A percentile compares a stretch with the other conserved stretches of the same genome.
Evolutionary conservation across 257 asterid species (phyloP).

Genomic region (Capsicum rhomboideum): DNA sequence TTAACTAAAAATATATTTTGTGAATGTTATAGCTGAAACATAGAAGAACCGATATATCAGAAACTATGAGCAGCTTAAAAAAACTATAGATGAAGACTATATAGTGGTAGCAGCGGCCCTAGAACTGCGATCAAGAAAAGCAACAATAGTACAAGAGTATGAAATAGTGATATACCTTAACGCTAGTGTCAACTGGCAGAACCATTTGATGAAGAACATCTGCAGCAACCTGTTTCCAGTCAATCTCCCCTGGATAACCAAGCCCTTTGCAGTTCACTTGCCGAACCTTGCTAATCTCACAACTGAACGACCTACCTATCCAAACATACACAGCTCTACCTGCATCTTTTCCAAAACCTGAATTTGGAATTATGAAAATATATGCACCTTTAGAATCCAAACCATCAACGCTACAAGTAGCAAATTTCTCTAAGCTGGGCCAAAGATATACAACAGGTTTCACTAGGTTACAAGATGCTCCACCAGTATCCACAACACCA

Average conservation of each 20-base stretch:
- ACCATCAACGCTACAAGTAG: constrained; percentile 10
- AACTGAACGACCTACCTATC: constrained; percentile 29
- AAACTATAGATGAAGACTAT: background rate
- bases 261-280: constrained; percentile 7
- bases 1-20: background rate
- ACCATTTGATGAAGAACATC: constrained; percentile 26
- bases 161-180: constrained; percentile 22
- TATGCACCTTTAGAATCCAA: constrained; percentile 32
- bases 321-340: constrained; percentile 22
- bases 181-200: constrained; percentile 24
- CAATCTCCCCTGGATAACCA: constrained; percentile 18
- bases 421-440: constrained; percentile 38
- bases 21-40: background rate
- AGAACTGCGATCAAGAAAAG: background rate
- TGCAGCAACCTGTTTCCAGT: constrained; percentile 27
- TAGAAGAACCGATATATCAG: background rate
- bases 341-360: constrained; percentile 12
- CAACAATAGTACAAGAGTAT: background rate
- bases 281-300: constrained; percentile 5
- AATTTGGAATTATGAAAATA: constrained; percentile 19
- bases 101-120: background rate
- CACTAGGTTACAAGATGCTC: constrained; percentile 12
- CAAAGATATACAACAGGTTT: constrained; percentile 23
- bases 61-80: background rate
- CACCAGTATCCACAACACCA: constrained; percentile 6